Evolutionary conservation across 2,329 filamentous ascomycete genomes (phyloP), one percentile per base, ranked within the genome.

Genomic region (Lachnellula hyalina): DNA sequence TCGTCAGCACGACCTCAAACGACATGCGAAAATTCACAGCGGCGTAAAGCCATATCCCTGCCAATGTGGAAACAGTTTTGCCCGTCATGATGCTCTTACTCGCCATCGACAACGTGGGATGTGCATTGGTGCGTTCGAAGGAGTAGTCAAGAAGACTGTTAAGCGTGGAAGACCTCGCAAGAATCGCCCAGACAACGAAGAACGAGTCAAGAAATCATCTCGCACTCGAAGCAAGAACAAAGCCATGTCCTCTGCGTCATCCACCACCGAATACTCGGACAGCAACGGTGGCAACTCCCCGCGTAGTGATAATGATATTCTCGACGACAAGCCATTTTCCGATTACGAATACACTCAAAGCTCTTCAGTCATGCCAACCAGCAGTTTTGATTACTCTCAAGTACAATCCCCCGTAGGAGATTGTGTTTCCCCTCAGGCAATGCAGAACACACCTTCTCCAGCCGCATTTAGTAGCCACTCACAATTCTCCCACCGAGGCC

Each of bases 11-110:
- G 94, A 99, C 71, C 84, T 97, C 58, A 99, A 97, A 77, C 85
- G 94, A 57, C 94, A 99, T 70, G 88, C 92, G 63, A 96, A 97
- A 75, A 99, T 97, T 55, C 94, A 99, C 74, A 96, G 90, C 1
- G 92, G 92, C 49, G 87, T 95, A 73, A 96, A 96, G 76, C 91
- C 93, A 4, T 96, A 96, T 70, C 88, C 90, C 46, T 99, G 94
- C 73, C 85, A 90, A 60, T 99, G 94, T 69, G 91, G 93, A 54
- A 95, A 95, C 72, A 90, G 87, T 62, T 99, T 99, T 70, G 93
- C 93, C 35, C 85, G 94, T 54, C 93, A 97, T 67, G 94, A 99
- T 70, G 94, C 94, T 15, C 80, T 99, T 51, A 97, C 94, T 21
- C 84, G 94, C 53, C 94, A 99, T 70, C 85, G 92, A 52, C 94